Evolutionary conservation across 1,284 basidiomycete genomes (phyloP).

Genomic region (Inonotus hispidus): DNA sequence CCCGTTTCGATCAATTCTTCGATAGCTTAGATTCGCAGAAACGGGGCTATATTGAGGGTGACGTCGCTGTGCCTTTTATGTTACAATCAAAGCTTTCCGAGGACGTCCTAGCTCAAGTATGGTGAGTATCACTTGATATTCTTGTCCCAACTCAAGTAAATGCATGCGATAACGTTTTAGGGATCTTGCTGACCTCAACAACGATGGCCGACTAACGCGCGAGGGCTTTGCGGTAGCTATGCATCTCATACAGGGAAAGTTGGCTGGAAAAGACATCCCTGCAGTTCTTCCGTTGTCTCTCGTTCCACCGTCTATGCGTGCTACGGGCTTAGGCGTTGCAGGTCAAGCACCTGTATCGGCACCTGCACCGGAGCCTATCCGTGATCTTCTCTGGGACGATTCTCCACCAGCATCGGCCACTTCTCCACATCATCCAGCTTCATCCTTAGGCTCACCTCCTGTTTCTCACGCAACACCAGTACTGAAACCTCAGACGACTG

Average conservation of each 20-base stretch:
- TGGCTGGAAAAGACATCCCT: conserved; percentile 84
- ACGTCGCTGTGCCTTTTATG: conserved; percentile 95
- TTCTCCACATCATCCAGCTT: conserved; percentile 23
- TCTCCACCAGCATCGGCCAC: conserved; percentile 48
- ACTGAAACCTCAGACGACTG: conserved; percentile 36
- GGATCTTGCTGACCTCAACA: conserved; percentile 92
- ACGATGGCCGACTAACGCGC: conserved; percentile 81
- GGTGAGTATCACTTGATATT: conserved; percentile 49
- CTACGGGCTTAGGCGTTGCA: conserved; percentile 26
- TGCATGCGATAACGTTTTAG: conserved; percentile 34
- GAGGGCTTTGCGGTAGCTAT: conserved; percentile 97
- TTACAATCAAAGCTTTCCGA: conserved; percentile 86
- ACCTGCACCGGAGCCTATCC: conserved; percentile 31
- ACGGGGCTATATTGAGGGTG: conserved; percentile 85
- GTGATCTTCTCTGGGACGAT: conserved; percentile 58
- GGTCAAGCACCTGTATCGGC: conserved; percentile 30
- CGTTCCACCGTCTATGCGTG: conserved; percentile 76
- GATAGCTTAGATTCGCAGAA: conserved; percentile 74
- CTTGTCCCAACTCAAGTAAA: conserved; percentile 13
- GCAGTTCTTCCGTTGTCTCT: conserved; percentile 64
- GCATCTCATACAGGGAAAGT: conserved; percentile 87
- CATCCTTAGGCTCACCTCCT: conserved; percentile 20
- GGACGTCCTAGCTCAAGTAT: conserved; percentile 83
- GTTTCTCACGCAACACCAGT: conserved; percentile 17
- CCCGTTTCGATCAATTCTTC: conserved; percentile 78